Percentiles rank a stretch among this genome's conserved stretches.
Evolutionary conservation across 495 filamentous ascomycete genomes (phyloP).

Genomic region (Hypoxylon crocopeplum): DNA sequence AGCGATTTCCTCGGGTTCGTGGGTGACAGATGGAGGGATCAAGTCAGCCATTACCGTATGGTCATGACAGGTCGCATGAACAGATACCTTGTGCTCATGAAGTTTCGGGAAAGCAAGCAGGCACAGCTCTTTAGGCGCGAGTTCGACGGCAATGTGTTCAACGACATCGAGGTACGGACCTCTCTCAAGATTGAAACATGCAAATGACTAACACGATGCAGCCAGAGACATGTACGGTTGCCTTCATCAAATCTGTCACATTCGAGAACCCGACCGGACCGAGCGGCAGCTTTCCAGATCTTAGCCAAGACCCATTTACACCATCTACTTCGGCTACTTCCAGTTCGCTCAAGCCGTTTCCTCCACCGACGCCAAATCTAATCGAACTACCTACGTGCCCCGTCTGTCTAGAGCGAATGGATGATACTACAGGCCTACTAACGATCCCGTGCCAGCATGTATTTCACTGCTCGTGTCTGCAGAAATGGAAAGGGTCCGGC

Average conservation of each 20-base stretch:
- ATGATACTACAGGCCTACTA: slow-evolving; percentile 91
- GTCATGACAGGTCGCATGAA: slow-evolving; percentile 87
- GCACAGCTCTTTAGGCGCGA: slow-evolving; percentile 82
- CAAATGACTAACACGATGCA: slow-evolving; percentile 46
- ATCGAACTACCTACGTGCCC: slow-evolving; percentile 95
- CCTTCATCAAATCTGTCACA: slow-evolving; percentile 90
- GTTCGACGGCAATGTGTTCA: slow-evolving; percentile 95
- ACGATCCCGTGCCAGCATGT: slow-evolving; percentile 98
- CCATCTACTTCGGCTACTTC: slow-evolving; percentile 57
- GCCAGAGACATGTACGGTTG: slow-evolving; percentile 96
- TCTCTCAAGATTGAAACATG: neutral
- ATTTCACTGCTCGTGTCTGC: slow-evolving; percentile 95
- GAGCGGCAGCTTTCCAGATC: slow-evolving; percentile 60
- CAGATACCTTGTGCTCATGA: slow-evolving; percentile 97
- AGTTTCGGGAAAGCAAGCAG: slow-evolving; percentile 77
- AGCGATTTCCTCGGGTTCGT: slow-evolving; percentile 93
- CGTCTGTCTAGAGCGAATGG: slow-evolving; percentile 97
- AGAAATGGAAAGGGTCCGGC: slow-evolving; percentile 93
- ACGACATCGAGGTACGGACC: slow-evolving; percentile 81
- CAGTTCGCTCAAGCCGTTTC: slow-evolving; percentile 78
- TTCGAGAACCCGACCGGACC: slow-evolving; percentile 57
- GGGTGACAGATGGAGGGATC: slow-evolving; percentile 84
- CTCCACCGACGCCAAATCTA: slow-evolving; percentile 88
- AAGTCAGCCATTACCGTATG: slow-evolving; percentile 95
- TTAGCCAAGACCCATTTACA: slow-evolving; percentile 71